These are phyloP conservation scores for Cryptococcus deneoformans DNA, from an alignment of 1,284 basidiomycete genomes.

Conservation along the genomic window DNA sequence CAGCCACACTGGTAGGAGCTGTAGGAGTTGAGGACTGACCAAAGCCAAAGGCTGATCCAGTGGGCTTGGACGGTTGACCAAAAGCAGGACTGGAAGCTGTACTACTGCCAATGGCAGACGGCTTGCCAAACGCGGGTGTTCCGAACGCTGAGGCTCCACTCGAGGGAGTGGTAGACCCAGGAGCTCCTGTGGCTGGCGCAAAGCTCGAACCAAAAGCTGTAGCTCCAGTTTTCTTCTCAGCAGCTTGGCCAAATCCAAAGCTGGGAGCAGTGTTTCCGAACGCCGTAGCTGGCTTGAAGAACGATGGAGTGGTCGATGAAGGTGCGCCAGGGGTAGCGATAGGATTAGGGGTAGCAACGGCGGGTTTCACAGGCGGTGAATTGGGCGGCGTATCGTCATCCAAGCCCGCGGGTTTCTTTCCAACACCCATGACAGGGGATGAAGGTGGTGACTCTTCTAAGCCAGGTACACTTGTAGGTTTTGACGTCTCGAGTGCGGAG, in stretches of 20 bases:
- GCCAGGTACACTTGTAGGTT: slow-evolving; percentile 23
- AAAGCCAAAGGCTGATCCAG: slow-evolving; percentile 12
- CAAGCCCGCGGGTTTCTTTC: slow-evolving; percentile 6
- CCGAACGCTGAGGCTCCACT: no score
- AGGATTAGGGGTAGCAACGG: slow-evolving; percentile 4
- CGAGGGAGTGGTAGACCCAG: no score
- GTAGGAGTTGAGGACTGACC: slow-evolving; percentile 22
- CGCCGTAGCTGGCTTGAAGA: slow-evolving; percentile 44
- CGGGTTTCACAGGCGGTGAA: slow-evolving; percentile 12
- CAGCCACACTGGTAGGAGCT: not conserved
- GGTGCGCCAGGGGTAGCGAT: not conserved
- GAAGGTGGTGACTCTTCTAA: slow-evolving; percentile 32
- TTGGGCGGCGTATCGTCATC: slow-evolving; percentile 26
- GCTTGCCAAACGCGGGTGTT: slow-evolving; percentile 14
- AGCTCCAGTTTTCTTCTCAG: slow-evolving; percentile 5
- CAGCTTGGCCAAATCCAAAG: slow-evolving; percentile 26
- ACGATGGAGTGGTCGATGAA: slow-evolving; percentile 19
- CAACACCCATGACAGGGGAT: slow-evolving; percentile 19
- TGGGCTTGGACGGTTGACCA: slow-evolving; percentile 23
- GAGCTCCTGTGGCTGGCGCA: not conserved
- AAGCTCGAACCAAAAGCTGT: slow-evolving; percentile 9
- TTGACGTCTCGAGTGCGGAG: slow-evolving; percentile 23
- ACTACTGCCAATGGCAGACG: slow-evolving; percentile 4
- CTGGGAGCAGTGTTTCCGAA: slow-evolving; percentile 29
- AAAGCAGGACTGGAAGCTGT: slow-evolving; percentile 11